Base-by-base conservation (phyloP, 768 basidiomycete genomes). In the Suillus subalutaceus region DNA sequence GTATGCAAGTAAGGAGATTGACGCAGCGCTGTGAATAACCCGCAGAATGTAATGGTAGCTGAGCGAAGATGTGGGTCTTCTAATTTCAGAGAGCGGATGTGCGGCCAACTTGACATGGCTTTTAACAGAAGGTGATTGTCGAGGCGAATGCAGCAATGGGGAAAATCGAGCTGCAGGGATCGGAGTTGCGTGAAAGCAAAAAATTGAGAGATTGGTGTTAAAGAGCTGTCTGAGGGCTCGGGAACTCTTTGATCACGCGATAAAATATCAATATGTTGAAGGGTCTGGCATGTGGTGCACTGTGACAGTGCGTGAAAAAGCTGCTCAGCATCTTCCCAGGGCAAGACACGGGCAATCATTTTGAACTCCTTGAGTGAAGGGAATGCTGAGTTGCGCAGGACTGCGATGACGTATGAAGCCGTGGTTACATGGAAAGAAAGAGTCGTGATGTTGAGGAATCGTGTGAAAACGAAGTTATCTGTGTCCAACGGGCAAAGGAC, bases 381-480 rank as follows among this genome's bases (percentile, higher is more conserved):
- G 55, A 56, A 56, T 56, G 32, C 32, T 56, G 32, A 35, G 35
- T 35, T 35, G 2, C 18, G 32, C 55, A 56, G 35, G 6, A 56
- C 20, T 37, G 55, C 20, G 35, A 35, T 56, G 20, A 37, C 55
- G 32, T 56, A 56, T 37, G 55, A 35, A 13, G 55, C 55, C 12
- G 55, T 35, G 20, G 35, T 56, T n/a, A 56, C 32, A 56, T 56
- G 35, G 20, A 56, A 56, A n/a, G 55, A 56, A 56, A 56, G 55
- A n/a, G 55, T 3, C 12, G 55, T 56, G 55, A 56, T 20, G 35
- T 56, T 56, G 55, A 56, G 55, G 55, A 37, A 56, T 13, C 6
- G 32, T 56, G 55, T 37, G 55, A 37, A 37, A 37, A 13, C 6
- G 20, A 56, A 56, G 20, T 56, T 56, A 37, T 56, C 55, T 35